phyloP scores from a whole-genome alignment of 768 basidiomycete genomes.

The Lentinus tigrinus region DNA sequence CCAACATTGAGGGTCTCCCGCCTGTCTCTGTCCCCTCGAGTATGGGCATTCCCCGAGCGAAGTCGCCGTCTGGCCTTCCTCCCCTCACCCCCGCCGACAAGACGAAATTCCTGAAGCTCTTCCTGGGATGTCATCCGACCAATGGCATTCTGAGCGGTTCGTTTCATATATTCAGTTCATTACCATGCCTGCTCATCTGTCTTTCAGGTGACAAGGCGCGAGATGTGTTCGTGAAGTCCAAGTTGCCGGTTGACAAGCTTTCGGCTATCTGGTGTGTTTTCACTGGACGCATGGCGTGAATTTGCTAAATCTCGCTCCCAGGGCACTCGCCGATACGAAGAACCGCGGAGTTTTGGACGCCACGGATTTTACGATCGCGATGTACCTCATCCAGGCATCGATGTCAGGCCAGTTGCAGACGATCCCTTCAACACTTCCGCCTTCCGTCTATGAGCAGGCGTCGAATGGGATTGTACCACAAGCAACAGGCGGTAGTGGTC shows the following conservation, averaged over 20 bases:
- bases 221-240: conserved; percentile 88
- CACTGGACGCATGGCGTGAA: not conserved
- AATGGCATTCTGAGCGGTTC: conserved; percentile 79
- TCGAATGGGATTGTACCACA: conserved; percentile 48
- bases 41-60: conserved; percentile 48
- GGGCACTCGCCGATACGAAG: conserved; percentile 95
- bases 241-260: conserved; percentile 81
- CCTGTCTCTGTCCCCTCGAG: conserved; percentile 52
- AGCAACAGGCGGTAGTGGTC: conserved; percentile 55
- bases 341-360: conserved; percentile 85
- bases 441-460: conserved; percentile 84
- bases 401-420: conserved; percentile 78
- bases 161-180: conserved; percentile 19
- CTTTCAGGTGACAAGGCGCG: conserved; percentile 79
- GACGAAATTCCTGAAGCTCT: conserved; percentile 79
- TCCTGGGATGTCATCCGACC: conserved; percentile 65
- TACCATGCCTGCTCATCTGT: not conserved
- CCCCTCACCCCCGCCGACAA: conserved; percentile 77
- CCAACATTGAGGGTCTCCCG: conserved; percentile 72
- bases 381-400: conserved; percentile 92
- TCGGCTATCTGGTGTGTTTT: conserved; percentile 83
- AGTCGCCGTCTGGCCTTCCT: conserved; percentile 67
- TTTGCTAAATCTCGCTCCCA: conserved; percentile 28
- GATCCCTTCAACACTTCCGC: conserved; percentile 75
- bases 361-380: conserved; percentile 91